Evolutionary conservation across 352 stramenopile species (phyloP), one percentile per base, ranked within the genome.

Genomic region (Globisporangium splendens): DNA sequence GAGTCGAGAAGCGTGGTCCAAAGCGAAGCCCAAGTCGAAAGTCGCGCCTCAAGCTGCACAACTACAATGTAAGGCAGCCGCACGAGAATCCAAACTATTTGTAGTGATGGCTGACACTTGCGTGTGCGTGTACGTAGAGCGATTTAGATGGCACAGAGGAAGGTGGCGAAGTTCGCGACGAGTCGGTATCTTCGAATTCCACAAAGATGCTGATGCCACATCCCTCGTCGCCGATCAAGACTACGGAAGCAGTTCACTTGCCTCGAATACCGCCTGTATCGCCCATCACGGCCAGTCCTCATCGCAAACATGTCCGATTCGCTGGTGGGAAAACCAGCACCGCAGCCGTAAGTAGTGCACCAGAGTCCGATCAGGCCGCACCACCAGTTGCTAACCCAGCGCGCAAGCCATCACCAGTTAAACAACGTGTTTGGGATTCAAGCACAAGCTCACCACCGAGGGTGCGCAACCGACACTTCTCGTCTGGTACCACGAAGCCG

Each of bases 1-100:
- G 77, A 1, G 63, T 88, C 7, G 70, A 89, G 44, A 89, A 86
- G 55, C 60, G 57, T 42, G 76, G 74, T 0, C 75, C 72, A 39
- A 62, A 69, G 46, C 62, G 63, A 28, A 78, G 67, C 59, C 77
- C 79, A 41, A 87, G 77, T 41, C 70, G 77, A n/a, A 78, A 87
- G 13, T 79, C 76, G 8, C 59, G 77, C 0, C 63, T 81, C 3
- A 70, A 78, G 46, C 63, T 85, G 12, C 79, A 88, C 50, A 89
- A 89, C 55, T 85, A 88, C 65, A 77, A 53, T 20, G 75, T 86
- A 74, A 43, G 69, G 38, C 11, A 20, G n/a, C 14, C 13, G 6
- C 15, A 15, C 13, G 14, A 39, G 15, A 33, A 44, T 18, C 8
- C 13, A 44, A 44, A 44, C 39, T 18, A 44, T n/a, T 18, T 15